A percentile compares a stretch with the other conserved stretches of the same genome.
These are phyloP conservation scores for Puccinia novopanici DNA, from an alignment of 1,284 basidiomycete species.

Conservation along the genomic window DNA sequence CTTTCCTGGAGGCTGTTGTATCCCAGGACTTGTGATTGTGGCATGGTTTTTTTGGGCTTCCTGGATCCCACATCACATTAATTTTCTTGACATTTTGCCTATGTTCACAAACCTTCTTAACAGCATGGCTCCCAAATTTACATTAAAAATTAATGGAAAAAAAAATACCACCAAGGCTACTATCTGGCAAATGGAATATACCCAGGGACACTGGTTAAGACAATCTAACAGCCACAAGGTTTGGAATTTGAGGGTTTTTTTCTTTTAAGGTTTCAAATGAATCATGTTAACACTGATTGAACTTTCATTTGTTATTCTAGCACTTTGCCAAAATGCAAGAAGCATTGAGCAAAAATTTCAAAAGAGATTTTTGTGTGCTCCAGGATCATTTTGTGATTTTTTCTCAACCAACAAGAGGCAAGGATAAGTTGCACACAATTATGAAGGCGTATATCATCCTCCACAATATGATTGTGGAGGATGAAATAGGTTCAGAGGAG, in stretches of 20 bases:
- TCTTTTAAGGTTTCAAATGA: too few species aligned
- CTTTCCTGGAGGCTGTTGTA: conserved; percentile 9
- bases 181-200: conserved; percentile 33
- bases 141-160: background rate
- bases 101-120: background rate
- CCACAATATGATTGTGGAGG: conserved; percentile 13
- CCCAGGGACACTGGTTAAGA: conserved; percentile 16
- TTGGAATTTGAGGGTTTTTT: background rate
- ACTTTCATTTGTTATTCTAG: too few species aligned
- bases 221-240: background rate
- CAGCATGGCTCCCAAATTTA: background rate
- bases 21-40: too few species aligned
- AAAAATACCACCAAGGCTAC: conserved; percentile 3
- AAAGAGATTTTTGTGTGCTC: too few species aligned
- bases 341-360: too few species aligned
- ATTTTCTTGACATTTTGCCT: background rate
- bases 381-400: background rate
- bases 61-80: too few species aligned
- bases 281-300: too few species aligned
- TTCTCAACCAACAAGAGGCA: background rate
- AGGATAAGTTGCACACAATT: background rate
- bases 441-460: conserved; percentile 11
- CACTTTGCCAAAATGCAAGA: too few species aligned
- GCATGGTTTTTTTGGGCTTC: too few species aligned
- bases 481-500: too few species aligned